phyloP scores from a whole-genome alignment of 805 yeast genomes.

The Cyberlindnera suaveolens region DNA sequence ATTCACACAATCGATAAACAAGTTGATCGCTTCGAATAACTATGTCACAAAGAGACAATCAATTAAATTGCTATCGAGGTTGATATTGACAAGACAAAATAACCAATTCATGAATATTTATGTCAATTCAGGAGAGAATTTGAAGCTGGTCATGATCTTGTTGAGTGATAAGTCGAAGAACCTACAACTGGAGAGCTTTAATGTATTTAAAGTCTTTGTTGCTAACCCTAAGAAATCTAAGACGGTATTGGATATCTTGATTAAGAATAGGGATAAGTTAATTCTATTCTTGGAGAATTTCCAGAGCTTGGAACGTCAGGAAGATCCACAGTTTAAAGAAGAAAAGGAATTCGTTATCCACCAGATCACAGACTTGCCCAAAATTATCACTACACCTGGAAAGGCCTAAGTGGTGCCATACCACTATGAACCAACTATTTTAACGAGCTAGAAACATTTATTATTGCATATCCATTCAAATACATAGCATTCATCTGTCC shows the following conservation, averaged over 20 bases:
- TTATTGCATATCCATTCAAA: background rate
- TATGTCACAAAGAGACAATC: slow-evolving; percentile 93
- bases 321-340: slow-evolving; percentile 60
- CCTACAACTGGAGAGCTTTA: slow-evolving; percentile 85
- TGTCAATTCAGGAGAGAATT: slow-evolving; percentile 73
- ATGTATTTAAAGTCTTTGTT: slow-evolving; percentile 90
- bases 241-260: slow-evolving; percentile 70
- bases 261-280: slow-evolving; percentile 76
- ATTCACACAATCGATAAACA: slow-evolving; percentile 61
- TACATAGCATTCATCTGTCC: background rate
- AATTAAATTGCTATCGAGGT: slow-evolving; percentile 63
- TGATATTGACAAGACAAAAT: slow-evolving; percentile 68
- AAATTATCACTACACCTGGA: slow-evolving; percentile 29
- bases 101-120: slow-evolving; percentile 68
- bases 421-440: background rate
- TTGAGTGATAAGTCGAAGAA: slow-evolving; percentile 86
- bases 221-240: slow-evolving; percentile 91
- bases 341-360: slow-evolving; percentile 78
- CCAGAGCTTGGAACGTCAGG: slow-evolving; percentile 49
- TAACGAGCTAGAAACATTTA: background rate
- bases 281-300: slow-evolving; percentile 63
- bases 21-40: slow-evolving; percentile 65
- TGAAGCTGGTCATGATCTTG: slow-evolving; percentile 80
- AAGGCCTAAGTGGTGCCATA: background rate
- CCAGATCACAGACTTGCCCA: slow-evolving; percentile 68